Percentiles rank a stretch among this genome's conserved stretches.
Evolutionary conservation across 176 grass and related monocot species (phyloP).

Genomic region (Rhynchospora pubera): DNA sequence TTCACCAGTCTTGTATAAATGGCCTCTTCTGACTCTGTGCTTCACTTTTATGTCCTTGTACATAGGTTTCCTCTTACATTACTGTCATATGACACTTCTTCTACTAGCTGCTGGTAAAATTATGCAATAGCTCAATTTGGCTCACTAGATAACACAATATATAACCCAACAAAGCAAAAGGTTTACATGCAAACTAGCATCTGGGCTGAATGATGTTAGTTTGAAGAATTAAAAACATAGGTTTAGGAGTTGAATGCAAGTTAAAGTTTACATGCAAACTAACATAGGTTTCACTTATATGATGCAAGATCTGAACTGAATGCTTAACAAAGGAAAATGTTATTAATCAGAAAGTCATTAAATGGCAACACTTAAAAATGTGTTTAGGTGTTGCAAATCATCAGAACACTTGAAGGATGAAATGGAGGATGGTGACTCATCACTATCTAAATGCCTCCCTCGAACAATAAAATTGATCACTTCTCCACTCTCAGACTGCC

Average conservation of each 20-base stretch:
- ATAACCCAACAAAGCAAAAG: no score
- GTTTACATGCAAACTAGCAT: no score
- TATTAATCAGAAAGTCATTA: background rate
- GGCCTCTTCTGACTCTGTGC: background rate
- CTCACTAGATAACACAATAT: no score
- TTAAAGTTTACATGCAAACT: background rate
- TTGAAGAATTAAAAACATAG: no score
- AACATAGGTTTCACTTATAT: background rate
- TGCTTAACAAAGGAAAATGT: background rate
- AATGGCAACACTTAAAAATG: background rate
- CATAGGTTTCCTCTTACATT: background rate
- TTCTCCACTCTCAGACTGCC: constrained; percentile 60
- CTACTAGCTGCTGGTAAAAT: no score
- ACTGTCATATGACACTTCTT: background rate
- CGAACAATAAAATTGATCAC: constrained; percentile 44
- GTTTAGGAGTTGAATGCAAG: no score
- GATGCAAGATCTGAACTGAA: background rate
- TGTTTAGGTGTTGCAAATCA: constrained; percentile 3
- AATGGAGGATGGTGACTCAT: constrained; percentile 31
- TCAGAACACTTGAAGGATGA: constrained; percentile 19
- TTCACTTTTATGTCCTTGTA: background rate
- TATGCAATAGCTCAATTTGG: no score
- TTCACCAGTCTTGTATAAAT: background rate
- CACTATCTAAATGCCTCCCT: constrained; percentile 52
- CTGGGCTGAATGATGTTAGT: no score